Percentiles rank a stretch among this genome's conserved stretches.
Conservation (phyloP, 805 yeast species). For the Suhomyces kilbournensis region DNA sequence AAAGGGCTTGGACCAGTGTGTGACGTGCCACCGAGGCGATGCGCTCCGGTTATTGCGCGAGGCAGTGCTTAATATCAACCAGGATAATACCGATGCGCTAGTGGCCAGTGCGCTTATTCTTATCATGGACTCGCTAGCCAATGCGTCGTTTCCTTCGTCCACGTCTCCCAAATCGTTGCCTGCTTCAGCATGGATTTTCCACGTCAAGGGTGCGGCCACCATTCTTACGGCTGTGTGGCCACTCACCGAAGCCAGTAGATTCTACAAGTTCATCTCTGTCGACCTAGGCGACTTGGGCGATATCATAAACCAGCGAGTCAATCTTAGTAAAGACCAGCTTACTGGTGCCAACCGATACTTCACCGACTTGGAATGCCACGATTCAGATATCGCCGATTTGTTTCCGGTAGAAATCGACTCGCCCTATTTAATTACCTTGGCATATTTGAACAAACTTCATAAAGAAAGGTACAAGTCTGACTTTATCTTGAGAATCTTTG, state of each 20-base stretch:
- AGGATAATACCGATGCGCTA: conserved; percentile 86
- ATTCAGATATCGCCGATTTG: conserved; percentile 76
- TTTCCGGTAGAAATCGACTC: conserved; percentile 83
- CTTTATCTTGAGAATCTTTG: conserved; percentile 81
- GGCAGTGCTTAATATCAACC: conserved; percentile 78
- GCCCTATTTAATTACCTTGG: conserved; percentile 83
- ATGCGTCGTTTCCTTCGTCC: conserved; percentile 64
- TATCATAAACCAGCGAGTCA: conserved; percentile 43
- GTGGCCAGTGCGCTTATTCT: conserved; percentile 88
- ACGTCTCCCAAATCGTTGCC: conserved; percentile 61
- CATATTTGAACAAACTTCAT: conserved; percentile 79
- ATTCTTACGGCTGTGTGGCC: conserved; percentile 97
- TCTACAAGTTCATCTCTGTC: conserved; percentile 57
- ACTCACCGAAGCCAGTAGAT: conserved; percentile 45
- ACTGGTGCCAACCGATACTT: conserved; percentile 31
- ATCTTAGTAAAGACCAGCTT: conserved; percentile 19
- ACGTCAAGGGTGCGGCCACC: conserved; percentile 95
- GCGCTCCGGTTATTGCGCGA: conserved; percentile 78
- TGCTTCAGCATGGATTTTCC: conserved; percentile 95
- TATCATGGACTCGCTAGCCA: conserved; percentile 91
- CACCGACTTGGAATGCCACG: conserved; percentile 76
- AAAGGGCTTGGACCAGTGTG: conserved; percentile 73
- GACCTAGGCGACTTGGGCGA: conserved; percentile 90
- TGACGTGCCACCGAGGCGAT: conserved; percentile 83
- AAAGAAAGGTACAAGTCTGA: conserved; percentile 81